Base-by-base conservation (phyloP, 345 rosid species). In the Euphorbia tirucalli region DNA sequence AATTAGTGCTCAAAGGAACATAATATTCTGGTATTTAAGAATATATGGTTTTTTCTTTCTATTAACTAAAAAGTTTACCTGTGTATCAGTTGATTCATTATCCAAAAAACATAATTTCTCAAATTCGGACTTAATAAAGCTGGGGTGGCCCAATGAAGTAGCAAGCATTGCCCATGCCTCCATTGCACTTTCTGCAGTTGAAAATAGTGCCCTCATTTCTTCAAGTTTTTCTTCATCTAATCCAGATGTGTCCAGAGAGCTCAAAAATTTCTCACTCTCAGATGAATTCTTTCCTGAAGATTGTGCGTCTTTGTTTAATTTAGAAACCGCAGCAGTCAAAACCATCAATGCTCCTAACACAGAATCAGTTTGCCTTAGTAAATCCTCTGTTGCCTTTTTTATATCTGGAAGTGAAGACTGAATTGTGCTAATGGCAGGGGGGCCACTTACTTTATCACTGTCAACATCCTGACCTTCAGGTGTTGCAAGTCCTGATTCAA, bases 141-240 rank as follows among this genome's bases (percentile, higher is more conserved):
- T 94, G 66, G 98, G 90, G 81, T 92, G 97, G 72, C 98, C 98
- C 59, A 91, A 64, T 52, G 98, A 86, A 79, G 93, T 86, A 72
- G 98, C 94, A 75, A 94, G 95, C 98, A 94, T 87, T 61, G 98
- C 98, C 98, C 98, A 94, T 65, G 98, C 98, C 79, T 94, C 97
- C 96, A 94, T 91, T 49, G 98, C 98, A 86, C 85, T 92, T 80
- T 94, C 98, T 72, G 97, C 98, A 22, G 82, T 85, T 55, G 86
- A 84, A 79, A 94, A 94, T 22, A 94, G 90, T 71, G 76, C 77
- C 82, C 75, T 91, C 97, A 94, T 94, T 86, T 91, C 96, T 82
- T 91, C 92, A n/a, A 89, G 77, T 71, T 83, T 86, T 78, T 86
- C 87, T 65, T 85, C 90, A 79, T 91, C 85, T 65, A 83, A 73